Base-by-base conservation (phyloP, 1,139 yeast genomes). In the Magnusiomyces fungicola region DNA sequence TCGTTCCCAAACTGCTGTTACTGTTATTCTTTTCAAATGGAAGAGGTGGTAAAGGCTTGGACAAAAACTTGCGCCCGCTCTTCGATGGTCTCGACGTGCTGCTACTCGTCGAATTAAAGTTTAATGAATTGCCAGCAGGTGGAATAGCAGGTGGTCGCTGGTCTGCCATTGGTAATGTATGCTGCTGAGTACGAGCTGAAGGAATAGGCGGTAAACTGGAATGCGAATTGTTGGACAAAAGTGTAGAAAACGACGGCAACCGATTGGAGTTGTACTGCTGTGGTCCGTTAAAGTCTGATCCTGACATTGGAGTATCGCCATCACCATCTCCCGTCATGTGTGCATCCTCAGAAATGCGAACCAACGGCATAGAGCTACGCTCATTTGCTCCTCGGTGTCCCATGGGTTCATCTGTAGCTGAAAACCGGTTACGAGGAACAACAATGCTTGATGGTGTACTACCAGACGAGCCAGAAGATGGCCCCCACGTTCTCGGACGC, bases 401-500 rank as follows among this genome's bases (percentile, higher is more conserved):
- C 52, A 22, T 54, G 58, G 18, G 50, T 21, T 61, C 63, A 37
- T 58, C 61, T 29, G 60, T 52, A 1, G 57, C 57, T 10, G 59
- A 58, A 42, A 53, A 55, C 19, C 62, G 51, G 46, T 59, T 57
- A 14, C 33, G 40, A 24, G 33, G 9, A n/a, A 40, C 14, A 24
- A n/a, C 22, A 7, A n/a, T 9, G 12, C 12, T 18, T 18, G 39
- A 9, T 9, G 39, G 14, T 19, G 39, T 19, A 9, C 37, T 21
- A n/a, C 29, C 29, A 14, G 40, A 22, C 36, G 52, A 49, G 33
- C 52, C 52, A 18, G 62, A 53, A 1, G 42, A 34, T 1, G 66
- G 66, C 7, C 67, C 66, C 67, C 67, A 63, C 4, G 67, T 62
- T 45, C 59, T 61, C 1, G 66, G 66, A 12, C 67, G 52, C 34